Evolutionary conservation across 176 grass and related monocot species (phyloP).

Genomic region (Chrysopogon serrulatus): DNA sequence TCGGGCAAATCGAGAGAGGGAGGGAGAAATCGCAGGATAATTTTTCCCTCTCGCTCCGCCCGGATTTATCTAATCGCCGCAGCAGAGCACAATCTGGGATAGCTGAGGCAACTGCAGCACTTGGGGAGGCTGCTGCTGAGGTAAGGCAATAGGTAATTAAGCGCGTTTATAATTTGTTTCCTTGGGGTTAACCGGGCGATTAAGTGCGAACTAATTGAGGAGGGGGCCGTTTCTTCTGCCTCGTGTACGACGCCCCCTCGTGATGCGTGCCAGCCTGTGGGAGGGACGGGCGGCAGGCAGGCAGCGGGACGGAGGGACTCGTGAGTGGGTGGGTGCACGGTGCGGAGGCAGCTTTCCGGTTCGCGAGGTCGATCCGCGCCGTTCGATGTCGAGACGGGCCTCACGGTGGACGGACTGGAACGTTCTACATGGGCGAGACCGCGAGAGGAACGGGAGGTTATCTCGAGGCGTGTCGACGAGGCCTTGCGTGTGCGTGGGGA

Average conservation of each 20-base stretch:
- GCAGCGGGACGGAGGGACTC: not conserved
- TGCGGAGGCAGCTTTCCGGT: not conserved
- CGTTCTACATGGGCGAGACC: not conserved
- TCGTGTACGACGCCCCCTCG: conserved; percentile 37
- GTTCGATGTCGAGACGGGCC: not conserved
- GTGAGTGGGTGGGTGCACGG: not conserved
- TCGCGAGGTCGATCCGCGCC: not conserved
- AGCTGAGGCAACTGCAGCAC: not conserved
- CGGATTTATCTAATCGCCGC: conserved; percentile 30
- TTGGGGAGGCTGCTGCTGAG: not conserved
- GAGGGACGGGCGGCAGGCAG: not conserved
- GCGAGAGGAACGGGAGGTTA: not conserved
- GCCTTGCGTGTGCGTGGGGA: not conserved
- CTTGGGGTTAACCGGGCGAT: not conserved
- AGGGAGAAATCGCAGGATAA: conserved; percentile 17
- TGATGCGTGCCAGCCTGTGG: conserved; percentile 38
- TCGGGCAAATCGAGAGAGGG: conserved; percentile 39
- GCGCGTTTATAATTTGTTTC: not conserved
- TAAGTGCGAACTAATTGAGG: not conserved
- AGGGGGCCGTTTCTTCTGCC: not conserved
- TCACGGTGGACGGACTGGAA: not conserved
- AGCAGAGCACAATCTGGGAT: not conserved
- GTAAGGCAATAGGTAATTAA: not conserved
- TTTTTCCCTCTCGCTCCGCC: not conserved
- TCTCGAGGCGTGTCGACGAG: conserved; percentile 26